These are phyloP conservation scores for Pseudophaeomoniella oleicola DNA, from an alignment of 2,329 filamentous ascomycete species.

Conservation along the genomic window DNA sequence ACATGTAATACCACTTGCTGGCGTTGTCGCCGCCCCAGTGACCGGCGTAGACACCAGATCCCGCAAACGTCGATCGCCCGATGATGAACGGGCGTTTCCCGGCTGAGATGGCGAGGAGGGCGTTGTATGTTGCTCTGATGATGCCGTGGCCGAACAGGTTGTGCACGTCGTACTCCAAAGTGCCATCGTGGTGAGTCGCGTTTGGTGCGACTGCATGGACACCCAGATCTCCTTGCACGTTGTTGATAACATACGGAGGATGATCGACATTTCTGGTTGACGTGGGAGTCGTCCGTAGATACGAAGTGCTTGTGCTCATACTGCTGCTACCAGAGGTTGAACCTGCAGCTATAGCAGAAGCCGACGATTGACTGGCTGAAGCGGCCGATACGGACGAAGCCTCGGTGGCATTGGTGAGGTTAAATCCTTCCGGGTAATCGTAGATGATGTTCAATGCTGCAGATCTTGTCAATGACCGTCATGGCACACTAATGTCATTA, in stretches of 20 bases:
- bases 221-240: slow-evolving; percentile 57
- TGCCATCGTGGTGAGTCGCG: slow-evolving; percentile 59
- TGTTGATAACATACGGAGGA: slow-evolving; percentile 64
- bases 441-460: slow-evolving; percentile 44
- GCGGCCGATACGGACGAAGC: slow-evolving; percentile 44
- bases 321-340: slow-evolving; percentile 13
- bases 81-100: slow-evolving; percentile 70
- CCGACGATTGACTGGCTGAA: slow-evolving; percentile 35
- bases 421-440: slow-evolving; percentile 55
- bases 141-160: slow-evolving; percentile 66
- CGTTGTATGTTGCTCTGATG: slow-evolving; percentile 61
- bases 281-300: slow-evolving; percentile 46
- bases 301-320: slow-evolving; percentile 26
- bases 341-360: slow-evolving; percentile 17
- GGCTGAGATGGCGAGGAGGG: slow-evolving; percentile 48
- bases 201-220: slow-evolving; percentile 63
- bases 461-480: too few species aligned
- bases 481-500: too few species aligned
- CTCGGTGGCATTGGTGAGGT: slow-evolving; percentile 53
- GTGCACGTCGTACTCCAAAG: slow-evolving; percentile 69
- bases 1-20: slow-evolving; percentile 59
- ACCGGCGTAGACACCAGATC: slow-evolving; percentile 59
- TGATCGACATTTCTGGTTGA: slow-evolving; percentile 52
- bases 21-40: slow-evolving; percentile 73
- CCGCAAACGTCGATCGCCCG: slow-evolving; percentile 66